A percentile compares a stretch with the other conserved stretches of the same genome.
Evolutionary conservation across 1,139 yeast genomes (phyloP).

Genomic region (Kodamaea sp.): DNA sequence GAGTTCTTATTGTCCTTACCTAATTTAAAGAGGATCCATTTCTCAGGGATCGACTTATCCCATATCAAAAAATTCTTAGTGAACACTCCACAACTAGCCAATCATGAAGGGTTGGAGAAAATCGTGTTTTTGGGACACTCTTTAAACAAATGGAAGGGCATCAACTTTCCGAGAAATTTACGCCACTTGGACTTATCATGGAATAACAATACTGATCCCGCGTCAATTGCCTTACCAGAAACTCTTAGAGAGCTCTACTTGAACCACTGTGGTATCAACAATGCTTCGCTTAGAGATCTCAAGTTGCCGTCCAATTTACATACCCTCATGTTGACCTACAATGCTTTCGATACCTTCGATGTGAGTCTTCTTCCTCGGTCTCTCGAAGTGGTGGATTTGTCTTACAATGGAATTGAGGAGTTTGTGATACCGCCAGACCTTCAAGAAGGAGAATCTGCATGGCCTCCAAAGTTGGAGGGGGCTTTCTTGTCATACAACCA

Average conservation of each 20-base stretch:
- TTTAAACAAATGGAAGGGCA: conserved; percentile 29
- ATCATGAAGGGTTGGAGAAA: conserved; percentile 19
- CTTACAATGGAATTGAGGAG: conserved; percentile 21
- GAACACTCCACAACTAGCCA: conserved; percentile 4
- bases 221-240: conserved; percentile 21
- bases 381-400: conserved; percentile 32
- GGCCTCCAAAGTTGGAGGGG: conserved; percentile 31
- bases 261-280: conserved; percentile 29
- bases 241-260: conserved; percentile 28
- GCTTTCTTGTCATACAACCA: conserved; percentile 28
- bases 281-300: conserved; percentile 14
- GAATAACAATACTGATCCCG: conserved; percentile 21
- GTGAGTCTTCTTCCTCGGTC: conserved; percentile 26
- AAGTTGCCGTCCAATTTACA: conserved; percentile 24
- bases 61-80: conserved; percentile 9
- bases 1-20: conserved; percentile 24
- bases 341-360: conserved; percentile 23
- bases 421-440: conserved; percentile 7
- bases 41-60: conserved; percentile 25
- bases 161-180: conserved; percentile 22
- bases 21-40: conserved; percentile 33
- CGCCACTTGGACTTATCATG: conserved; percentile 39
- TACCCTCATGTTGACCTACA: conserved; percentile 38
- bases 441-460: conserved; percentile 18
- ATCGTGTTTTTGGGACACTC: conserved; percentile 37